Percentiles rank a stretch among this genome's conserved stretches.
Conservation (phyloP, 495 filamentous ascomycete genomes). For the Penicillium tannophilum region DNA sequence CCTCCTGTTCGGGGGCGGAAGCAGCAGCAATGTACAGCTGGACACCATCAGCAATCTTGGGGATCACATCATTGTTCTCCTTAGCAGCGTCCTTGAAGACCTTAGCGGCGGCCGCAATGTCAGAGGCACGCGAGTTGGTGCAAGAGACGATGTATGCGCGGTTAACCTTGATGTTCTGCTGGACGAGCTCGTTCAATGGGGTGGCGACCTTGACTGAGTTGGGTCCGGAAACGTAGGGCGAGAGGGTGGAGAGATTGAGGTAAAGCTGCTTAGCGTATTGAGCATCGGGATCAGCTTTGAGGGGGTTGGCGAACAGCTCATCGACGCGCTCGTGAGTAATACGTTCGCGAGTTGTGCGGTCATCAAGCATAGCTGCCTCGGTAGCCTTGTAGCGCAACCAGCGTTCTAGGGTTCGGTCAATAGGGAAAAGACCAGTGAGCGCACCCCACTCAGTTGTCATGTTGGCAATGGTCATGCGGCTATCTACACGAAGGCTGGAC, state of each 20-base stretch:
- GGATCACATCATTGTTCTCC: constrained; percentile 53
- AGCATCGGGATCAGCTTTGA: constrained; percentile 75
- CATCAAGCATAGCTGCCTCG: constrained; percentile 51
- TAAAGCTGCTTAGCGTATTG: constrained; percentile 82
- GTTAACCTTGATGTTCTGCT: constrained; percentile 72
- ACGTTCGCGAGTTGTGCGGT: constrained; percentile 35
- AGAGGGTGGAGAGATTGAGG: constrained; percentile 76
- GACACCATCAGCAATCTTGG: constrained; percentile 79
- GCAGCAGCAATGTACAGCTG: constrained; percentile 93
- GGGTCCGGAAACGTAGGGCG: constrained; percentile 85
- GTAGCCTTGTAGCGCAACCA: constrained; percentile 83
- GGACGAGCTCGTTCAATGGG: constrained; percentile 72
- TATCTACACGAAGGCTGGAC: constrained; percentile 71
- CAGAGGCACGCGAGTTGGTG: constrained; percentile 84
- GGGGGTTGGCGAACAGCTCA: constrained; percentile 64
- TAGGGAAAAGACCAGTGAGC: constrained; percentile 78
- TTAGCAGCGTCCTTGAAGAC: constrained; percentile 81
- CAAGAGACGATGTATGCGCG: constrained; percentile 91
- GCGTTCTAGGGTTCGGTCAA: constrained; percentile 68
- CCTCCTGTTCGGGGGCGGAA: constrained; percentile 74
- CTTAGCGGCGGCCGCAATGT: constrained; percentile 78
- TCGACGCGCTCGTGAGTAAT: constrained; percentile 74
- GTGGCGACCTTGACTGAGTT: constrained; percentile 88
- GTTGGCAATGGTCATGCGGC: constrained; percentile 83
- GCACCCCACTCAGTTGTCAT: constrained; percentile 98